Base-by-base conservation (phyloP, 768 basidiomycete species). In the Thelephora ganbajun region DNA sequence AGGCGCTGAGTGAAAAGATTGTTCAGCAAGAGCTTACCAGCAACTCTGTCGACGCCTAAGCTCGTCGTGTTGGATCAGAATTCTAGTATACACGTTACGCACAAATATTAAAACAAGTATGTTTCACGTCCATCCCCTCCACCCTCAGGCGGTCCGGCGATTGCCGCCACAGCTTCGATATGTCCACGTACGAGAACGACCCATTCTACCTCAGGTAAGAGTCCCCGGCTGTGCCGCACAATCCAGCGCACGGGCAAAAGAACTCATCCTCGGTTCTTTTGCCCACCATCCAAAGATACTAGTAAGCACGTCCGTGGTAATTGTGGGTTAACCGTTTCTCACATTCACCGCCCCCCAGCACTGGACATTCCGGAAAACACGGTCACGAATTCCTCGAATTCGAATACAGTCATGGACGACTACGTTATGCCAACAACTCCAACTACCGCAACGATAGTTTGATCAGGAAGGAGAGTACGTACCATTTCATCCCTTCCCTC, bases 381-480 rank as follows among this genome's bases (percentile, higher is more conserved):
- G 93, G 91, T 18, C 92, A 96, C 67, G 92, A 96, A 63, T 98
- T 98, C 63, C 74, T 99, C 42, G 94, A 99, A 63, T 99, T 98
- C 58, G 94, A 98, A 64, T 97, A 97, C 69, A 85, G 89, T 12
- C 88, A 93, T 69, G 94, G 94, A 35, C 83, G 94, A 54, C 74
- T 98, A 48, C 79, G 96, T 55, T 99, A 98, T 63, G 96, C 96
- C 52, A 94, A 98, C 72, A 98, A 98, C 72, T 97, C 94, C 9
- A 99, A 99, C 66, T 99, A 99, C 68, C 71, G 96, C 30, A 98
- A 98, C 57, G 96, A 99, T 68, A 86, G 83, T 63, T 69, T 99
- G 44, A 98, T 99, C 61, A 79, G 94, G 52, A 98, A 98, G 87
- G 96, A 99, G 67, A 96, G 93, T 96, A 56, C 58, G 90, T 74